Base-by-base conservation (phyloP, 2,329 filamentous ascomycete genomes). In the Colletotrichum orbiculare region DNA sequence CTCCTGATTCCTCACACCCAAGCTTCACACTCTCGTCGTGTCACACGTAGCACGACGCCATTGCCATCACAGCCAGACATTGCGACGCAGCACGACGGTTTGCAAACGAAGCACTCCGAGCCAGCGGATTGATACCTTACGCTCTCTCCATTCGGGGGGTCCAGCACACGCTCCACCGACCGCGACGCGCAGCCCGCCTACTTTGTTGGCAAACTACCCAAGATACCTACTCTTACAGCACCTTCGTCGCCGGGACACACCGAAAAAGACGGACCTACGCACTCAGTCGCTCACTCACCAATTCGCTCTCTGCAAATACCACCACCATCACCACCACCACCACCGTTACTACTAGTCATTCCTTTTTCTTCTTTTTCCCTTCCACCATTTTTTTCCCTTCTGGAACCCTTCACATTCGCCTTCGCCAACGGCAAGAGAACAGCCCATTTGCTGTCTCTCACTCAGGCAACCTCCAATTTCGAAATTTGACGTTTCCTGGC, bases 1-100 rank as follows among this genome's bases (percentile, higher is more conserved):
- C 52, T 62, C 47, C 52, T 65, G 62, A 52, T 50, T 54, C 39
- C 58, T 43, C 57, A 50, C 46, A 34, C 41, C 57, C 62, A 50
- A 43, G 39, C 57, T 64, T 37, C 57, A 64, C 50, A 55, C 39
- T 42, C 58, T 48, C 15, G 41, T 57, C 47, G 47, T 62, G 58
- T 62, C 46, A 62, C 58, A 25, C 25, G 25, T 25, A 33, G 58
- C 37, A 55, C 37, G 42, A 55, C 37, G 50, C 50, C 25, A 25
- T 25, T 25, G 13, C 38, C 57, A 65, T 50, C n/a, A 15, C 52
- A 61, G 39, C 50, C 13, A 61, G 41, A 61, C 52, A 56, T 17
- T 49, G 37, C 46, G 38, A 61, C 62, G 46, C 39, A 33, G 56
- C 58, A 53, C 53, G 13, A 35, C 43, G 43, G 35, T 46, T 25